Evolutionary conservation across 2,329 filamentous ascomycete species (phyloP).

Genomic region (Penicillium palitans): DNA sequence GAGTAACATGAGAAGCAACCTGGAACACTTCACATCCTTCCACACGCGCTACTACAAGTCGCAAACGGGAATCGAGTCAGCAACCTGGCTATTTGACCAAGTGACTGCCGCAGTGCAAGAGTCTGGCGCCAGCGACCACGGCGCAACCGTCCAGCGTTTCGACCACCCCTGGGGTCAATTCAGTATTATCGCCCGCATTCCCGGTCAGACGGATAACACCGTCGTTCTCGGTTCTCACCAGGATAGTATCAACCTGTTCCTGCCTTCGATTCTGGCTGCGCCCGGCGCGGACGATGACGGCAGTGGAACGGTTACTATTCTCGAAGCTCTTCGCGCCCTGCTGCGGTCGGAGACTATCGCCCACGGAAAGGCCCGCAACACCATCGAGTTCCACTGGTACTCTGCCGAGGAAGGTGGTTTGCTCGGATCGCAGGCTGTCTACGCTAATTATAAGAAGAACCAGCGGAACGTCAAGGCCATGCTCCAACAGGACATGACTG

Average conservation of each 20-base stretch:
- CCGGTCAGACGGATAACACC: slow-evolving; percentile 79
- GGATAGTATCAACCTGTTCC: slow-evolving; percentile 90
- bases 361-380: slow-evolving; percentile 73
- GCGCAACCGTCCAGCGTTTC: slow-evolving; percentile 72
- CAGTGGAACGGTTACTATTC: slow-evolving; percentile 87
- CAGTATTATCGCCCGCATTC: slow-evolving; percentile 88
- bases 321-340: slow-evolving; percentile 83
- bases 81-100: slow-evolving; percentile 78
- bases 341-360: slow-evolving; percentile 70
- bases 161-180: slow-evolving; percentile 83
- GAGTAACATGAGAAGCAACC: slow-evolving; percentile 71
- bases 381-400: slow-evolving; percentile 96
- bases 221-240: slow-evolving; percentile 89
- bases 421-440: slow-evolving; percentile 86
- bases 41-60: slow-evolving; percentile 61
- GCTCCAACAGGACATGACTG: slow-evolving; percentile 98
- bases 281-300: slow-evolving; percentile 96
- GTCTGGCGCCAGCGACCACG: slow-evolving; percentile 66
- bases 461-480: slow-evolving; percentile 84
- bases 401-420: slow-evolving; percentile 86
- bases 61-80: slow-evolving; percentile 73
- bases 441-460: slow-evolving; percentile 72
- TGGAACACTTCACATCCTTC: slow-evolving; percentile 67
- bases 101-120: slow-evolving; percentile 70
- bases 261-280: slow-evolving; percentile 78